These are phyloP conservation scores for Aspergillus sp. DNA, from an alignment of 2,329 filamentous ascomycete genomes.

Conservation along the genomic window DNA sequence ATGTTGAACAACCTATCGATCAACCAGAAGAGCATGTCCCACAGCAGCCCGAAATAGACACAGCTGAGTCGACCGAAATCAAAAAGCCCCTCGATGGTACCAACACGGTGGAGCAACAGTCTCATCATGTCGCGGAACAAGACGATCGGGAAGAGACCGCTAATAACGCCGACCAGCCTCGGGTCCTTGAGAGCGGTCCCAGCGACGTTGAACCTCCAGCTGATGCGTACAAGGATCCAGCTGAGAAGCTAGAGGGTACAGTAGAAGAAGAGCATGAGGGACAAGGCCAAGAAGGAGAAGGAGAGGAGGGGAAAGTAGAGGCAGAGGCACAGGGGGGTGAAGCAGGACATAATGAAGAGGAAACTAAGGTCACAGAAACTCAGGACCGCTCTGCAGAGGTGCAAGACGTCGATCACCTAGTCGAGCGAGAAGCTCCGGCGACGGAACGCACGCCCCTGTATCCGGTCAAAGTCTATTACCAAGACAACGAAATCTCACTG, in stretches of 20 bases:
- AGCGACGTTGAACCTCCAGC: slow-evolving; percentile 13
- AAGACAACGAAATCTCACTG: slow-evolving; percentile 57
- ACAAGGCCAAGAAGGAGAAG: slow-evolving; percentile 11
- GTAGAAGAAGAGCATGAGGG: not conserved
- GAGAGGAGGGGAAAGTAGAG: slow-evolving; percentile 14
- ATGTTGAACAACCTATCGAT: slow-evolving; percentile 9
- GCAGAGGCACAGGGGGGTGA: slow-evolving; percentile 12
- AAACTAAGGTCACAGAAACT: not conserved
- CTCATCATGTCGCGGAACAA: slow-evolving; percentile 5
- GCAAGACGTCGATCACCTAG: not conserved
- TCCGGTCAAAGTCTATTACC: slow-evolving; percentile 58
- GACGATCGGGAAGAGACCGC: slow-evolving; percentile 9
- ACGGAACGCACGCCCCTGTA: slow-evolving; percentile 34
- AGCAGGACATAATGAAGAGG: not conserved
- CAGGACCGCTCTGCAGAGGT: not conserved
- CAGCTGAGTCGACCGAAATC: slow-evolving; percentile 3
- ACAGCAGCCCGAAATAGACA: slow-evolving; percentile 13
- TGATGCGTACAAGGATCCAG: slow-evolving; percentile 15
- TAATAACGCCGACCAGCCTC: slow-evolving; percentile 7
- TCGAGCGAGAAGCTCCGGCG: slow-evolving; percentile 10
- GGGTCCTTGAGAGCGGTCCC: slow-evolving; percentile 21
- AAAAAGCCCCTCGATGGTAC: slow-evolving; percentile 19
- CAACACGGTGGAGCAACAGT: slow-evolving; percentile 26
- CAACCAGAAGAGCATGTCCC: slow-evolving; percentile 12
- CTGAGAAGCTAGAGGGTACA: slow-evolving; percentile 2